Evolutionary conservation across 1,284 basidiomycete genomes (phyloP).

Genomic region (Irpex sp.): DNA sequence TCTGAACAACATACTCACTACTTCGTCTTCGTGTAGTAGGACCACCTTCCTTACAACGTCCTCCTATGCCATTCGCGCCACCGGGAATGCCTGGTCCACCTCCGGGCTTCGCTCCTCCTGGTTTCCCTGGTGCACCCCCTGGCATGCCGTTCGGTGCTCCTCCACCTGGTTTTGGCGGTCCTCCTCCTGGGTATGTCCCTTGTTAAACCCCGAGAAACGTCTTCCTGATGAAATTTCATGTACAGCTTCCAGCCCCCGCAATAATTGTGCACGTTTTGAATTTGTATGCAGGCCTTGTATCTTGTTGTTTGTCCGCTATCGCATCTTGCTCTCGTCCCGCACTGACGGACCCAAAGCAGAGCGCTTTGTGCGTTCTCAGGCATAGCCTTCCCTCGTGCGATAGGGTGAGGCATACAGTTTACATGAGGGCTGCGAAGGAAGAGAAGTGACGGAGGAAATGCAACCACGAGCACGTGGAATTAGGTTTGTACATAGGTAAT

Average conservation of each 20-base stretch:
- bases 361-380: not conserved
- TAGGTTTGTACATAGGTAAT: slow-evolving; percentile 12
- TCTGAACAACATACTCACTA: not conserved
- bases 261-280: slow-evolving; percentile 15
- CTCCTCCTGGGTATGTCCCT: slow-evolving; percentile 75
- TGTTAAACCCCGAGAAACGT: slow-evolving; percentile 1
- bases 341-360: slow-evolving; percentile 4
- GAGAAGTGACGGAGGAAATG: not conserved
- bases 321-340: not conserved
- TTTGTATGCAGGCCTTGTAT: slow-evolving; percentile 17
- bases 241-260: slow-evolving; percentile 52
- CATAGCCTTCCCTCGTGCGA: not conserved
- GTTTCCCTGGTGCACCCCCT: slow-evolving; percentile 51
- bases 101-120: slow-evolving; percentile 79
- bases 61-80: slow-evolving; percentile 81
- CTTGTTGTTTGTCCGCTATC: slow-evolving; percentile 16
- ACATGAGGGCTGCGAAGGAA: not conserved
- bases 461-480: not conserved
- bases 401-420: slow-evolving; percentile 1
- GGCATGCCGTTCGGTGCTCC: slow-evolving; percentile 51
- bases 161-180: slow-evolving; percentile 72
- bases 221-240: slow-evolving; percentile 2
- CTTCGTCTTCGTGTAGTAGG: slow-evolving; percentile 39
- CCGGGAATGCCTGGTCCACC: slow-evolving; percentile 76
- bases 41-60: slow-evolving; percentile 67